Evolutionary conservation across 371 early-diverging fungal species (phyloP), one percentile per base, ranked within the genome.

Genomic region (Mucor mucedo): DNA sequence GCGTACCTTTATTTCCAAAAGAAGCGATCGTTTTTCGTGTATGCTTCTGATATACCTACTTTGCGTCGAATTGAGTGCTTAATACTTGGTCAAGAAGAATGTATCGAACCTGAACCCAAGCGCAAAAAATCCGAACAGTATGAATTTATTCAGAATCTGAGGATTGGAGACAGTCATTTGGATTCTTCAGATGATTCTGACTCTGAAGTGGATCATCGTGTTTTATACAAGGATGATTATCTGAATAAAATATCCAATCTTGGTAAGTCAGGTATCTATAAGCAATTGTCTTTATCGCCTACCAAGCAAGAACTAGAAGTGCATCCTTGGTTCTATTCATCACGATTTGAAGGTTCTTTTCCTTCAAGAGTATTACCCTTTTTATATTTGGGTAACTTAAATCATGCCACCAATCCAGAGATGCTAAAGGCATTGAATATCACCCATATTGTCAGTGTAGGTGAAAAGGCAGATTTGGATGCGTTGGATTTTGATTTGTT

Each of bases 341-440:
- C 79, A 4, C 77, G 80, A 39, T 88, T 88, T 58, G 89, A 88
- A 63, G 87, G 89, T 0, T 85, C 87, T 5, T 88, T 88, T 63
- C 89, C 89, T 0, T 87, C 87, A 0, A 68, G 85, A 7, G 84
- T 88, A 49, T 55, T 88, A 29, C 84, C 87, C 0, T 86, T 85
- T 57, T 59, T 88, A 35, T 88, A 88, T 55, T 73, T 88, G 13
- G 89, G 89, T 8, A 87, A 88, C 52, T 63, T 88, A 33, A 86
- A 86, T 39, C 89, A 88, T 71, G 87, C 89, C 0, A 86, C 87
- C 11, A 88, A 88, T 58, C 84, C 84, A 14, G 82, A 77, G 0
- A 77, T 88, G 78, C 68, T 88, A 14, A 81, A 80, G 62, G 78
- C 76, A 9, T 63, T 87, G 4, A 77, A 82, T 10, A 86, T 89